Evolutionary conservation across 208 protist genomes (phyloP).

Genomic region (Trypanosoma vivax): DNA sequence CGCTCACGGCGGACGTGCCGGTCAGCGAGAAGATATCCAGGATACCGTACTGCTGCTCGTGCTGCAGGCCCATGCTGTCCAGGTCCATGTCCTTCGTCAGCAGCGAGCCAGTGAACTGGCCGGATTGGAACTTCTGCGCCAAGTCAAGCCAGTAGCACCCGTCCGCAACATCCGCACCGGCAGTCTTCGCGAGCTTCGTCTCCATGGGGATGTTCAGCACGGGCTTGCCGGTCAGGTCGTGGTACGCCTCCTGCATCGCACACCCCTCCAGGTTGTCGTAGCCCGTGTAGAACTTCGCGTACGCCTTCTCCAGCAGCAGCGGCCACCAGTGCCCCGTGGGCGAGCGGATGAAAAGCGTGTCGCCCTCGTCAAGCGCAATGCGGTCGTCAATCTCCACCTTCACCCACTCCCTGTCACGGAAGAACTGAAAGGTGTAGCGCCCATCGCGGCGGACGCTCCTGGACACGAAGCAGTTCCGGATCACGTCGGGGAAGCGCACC

Average conservation of each 20-base stretch:
- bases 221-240: slow-evolving; percentile 59
- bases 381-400: slow-evolving; percentile 59
- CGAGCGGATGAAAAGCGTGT: slow-evolving; percentile 55
- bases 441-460: slow-evolving; percentile 70
- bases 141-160: slow-evolving; percentile 57
- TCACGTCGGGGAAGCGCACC: slow-evolving; percentile 58
- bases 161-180: slow-evolving; percentile 33
- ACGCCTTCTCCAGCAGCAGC: slow-evolving; percentile 66
- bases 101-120: slow-evolving; percentile 40
- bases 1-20: slow-evolving; percentile 44
- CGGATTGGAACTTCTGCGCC: slow-evolving; percentile 49
- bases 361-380: slow-evolving; percentile 43
- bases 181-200: slow-evolving; percentile 21
- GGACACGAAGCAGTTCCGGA: slow-evolving; percentile 76
- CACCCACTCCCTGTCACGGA: slow-evolving; percentile 54
- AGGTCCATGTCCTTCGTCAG: slow-evolving; percentile 50
- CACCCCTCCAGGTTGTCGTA: slow-evolving; percentile 53
- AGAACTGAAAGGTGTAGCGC: slow-evolving; percentile 83
- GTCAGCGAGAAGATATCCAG: slow-evolving; percentile 70
- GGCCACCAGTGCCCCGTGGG: slow-evolving; percentile 70
- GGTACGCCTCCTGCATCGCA: slow-evolving; percentile 47
- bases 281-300: slow-evolving; percentile 81
- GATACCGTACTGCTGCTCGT: slow-evolving; percentile 75
- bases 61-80: slow-evolving; percentile 61
- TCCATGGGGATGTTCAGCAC: slow-evolving; percentile 39